phyloP scores from a whole-genome alignment of 805 yeast genomes.

The Lachancea sp. region DNA sequence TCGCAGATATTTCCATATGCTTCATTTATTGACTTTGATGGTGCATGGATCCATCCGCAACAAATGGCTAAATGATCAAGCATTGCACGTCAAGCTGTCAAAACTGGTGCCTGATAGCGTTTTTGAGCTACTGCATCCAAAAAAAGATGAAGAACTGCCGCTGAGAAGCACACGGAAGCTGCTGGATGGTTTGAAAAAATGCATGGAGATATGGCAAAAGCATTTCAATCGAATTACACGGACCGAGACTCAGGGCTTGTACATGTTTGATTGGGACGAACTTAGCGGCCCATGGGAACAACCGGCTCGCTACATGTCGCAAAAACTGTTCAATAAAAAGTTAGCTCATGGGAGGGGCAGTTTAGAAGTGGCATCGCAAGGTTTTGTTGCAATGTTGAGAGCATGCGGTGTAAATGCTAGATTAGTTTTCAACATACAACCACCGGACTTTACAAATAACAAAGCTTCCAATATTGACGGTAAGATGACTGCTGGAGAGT shows the following conservation, averaged over 20 bases:
- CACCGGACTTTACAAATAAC: constrained; percentile 68
- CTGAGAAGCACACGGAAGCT: constrained; percentile 53
- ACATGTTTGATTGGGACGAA: constrained; percentile 45
- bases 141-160: constrained; percentile 33
- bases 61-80: constrained; percentile 57
- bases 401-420: constrained; percentile 67
- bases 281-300: constrained; percentile 24
- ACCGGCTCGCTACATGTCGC: constrained; percentile 22
- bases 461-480: constrained; percentile 4
- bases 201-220: constrained; percentile 56
- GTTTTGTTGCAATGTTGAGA: constrained; percentile 71
- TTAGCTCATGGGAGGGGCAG: constrained; percentile 54
- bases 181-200: constrained; percentile 66
- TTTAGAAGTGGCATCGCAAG: constrained; percentile 77
- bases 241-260: constrained; percentile 28
- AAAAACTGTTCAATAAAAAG: constrained; percentile 38
- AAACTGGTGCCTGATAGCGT: constrained; percentile 43
- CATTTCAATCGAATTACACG: constrained; percentile 43
- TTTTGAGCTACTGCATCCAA: constrained; percentile 44
- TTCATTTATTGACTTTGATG: constrained; percentile 52
- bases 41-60: constrained; percentile 66
- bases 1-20: constrained; percentile 52
- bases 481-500: background rate
- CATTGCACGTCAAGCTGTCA: constrained; percentile 37
- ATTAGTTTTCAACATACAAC: constrained; percentile 77